These are phyloP conservation scores for Adansonia gregorii DNA, from an alignment of 441 rosid genomes.

Conservation along the genomic window DNA sequence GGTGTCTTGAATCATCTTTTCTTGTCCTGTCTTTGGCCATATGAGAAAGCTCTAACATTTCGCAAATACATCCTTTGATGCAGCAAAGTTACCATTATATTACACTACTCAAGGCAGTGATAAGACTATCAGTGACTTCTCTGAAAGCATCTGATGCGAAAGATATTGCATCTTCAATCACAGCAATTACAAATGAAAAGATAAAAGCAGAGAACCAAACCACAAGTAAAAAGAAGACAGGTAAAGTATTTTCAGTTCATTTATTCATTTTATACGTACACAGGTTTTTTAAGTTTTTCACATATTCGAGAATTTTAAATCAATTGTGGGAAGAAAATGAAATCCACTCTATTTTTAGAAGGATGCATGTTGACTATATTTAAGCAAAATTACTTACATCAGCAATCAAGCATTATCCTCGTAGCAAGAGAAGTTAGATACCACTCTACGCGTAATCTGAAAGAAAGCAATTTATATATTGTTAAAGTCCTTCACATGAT, in stretches of 20 bases:
- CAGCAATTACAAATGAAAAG: neutral
- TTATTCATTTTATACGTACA: too few species aligned
- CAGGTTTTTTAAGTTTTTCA: neutral
- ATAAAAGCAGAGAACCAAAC: neutral
- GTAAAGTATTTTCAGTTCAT: neutral
- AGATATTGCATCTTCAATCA: conserved; percentile 2
- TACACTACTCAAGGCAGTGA: neutral
- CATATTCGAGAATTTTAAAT: neutral
- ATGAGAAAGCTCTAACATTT: neutral
- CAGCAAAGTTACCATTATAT: conserved; percentile 3
- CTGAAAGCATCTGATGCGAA: neutral
- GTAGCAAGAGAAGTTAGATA: neutral
- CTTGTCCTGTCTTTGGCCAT: neutral
- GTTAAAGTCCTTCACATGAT: too few species aligned
- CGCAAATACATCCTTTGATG: neutral
- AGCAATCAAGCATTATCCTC: neutral
- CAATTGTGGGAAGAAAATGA: neutral
- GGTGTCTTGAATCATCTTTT: neutral
- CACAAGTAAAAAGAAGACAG: neutral
- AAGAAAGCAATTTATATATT: too few species aligned
- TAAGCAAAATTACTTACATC: neutral
- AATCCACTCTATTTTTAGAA: neutral
- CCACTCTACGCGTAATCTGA: too few species aligned
- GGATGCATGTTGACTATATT: neutral
- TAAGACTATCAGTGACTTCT: neutral